These are phyloP conservation scores for Vinca minor DNA, from an alignment of 257 asterid species.

Conservation along the genomic window DNA sequence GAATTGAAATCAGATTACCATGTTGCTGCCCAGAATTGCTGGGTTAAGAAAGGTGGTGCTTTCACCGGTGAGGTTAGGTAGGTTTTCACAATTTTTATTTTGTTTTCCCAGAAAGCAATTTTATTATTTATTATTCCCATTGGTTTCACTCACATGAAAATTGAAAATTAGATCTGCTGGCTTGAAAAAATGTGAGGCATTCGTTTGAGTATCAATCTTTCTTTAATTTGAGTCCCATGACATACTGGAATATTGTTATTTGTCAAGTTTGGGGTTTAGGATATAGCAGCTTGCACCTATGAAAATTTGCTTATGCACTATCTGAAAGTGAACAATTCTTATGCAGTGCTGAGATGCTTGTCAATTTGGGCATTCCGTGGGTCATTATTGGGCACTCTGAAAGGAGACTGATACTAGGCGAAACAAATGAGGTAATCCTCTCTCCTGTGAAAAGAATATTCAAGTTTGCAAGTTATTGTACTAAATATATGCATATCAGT, in stretches of 20 bases:
- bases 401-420: constrained; percentile 71
- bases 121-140: no score
- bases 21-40: constrained; percentile 95
- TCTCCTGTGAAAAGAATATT: background rate
- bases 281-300: background rate
- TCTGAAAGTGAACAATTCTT: constrained; percentile 13
- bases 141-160: background rate
- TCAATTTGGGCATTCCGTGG: constrained; percentile 74
- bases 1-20: constrained; percentile 69
- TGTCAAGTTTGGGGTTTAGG: background rate
- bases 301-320: background rate
- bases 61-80: constrained; percentile 95
- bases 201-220: background rate
- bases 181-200: background rate
- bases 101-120: background rate
- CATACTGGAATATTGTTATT: background rate
- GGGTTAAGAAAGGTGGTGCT: constrained; percentile 99
- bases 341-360: constrained; percentile 93
- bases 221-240: background rate
- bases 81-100: constrained; percentile 2
- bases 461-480: background rate
- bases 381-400: constrained; percentile 98
- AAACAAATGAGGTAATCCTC: constrained; percentile 67
- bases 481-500: background rate
- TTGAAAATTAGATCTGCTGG: background rate